These are phyloP conservation scores for Saprolegnia parasitica DNA, from an alignment of 352 stramenopile genomes.

Conservation along the genomic window DNA sequence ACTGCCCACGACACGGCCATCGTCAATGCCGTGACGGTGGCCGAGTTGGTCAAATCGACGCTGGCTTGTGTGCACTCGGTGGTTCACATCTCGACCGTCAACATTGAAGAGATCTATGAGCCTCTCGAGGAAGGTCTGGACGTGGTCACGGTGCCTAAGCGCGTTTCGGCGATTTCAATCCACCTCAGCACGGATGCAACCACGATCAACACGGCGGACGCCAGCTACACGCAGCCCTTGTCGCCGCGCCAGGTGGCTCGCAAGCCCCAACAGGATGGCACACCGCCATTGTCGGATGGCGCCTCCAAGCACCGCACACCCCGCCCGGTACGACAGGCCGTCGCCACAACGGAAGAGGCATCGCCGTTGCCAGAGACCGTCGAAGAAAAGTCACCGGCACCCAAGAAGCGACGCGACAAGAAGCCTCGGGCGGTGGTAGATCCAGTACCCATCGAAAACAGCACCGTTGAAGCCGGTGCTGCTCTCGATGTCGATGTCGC, in stretches of 20 bases:
- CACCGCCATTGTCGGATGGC: not conserved
- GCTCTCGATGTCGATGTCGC: conserved; percentile 1
- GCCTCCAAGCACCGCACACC: not conserved
- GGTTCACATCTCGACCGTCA: conserved; percentile 72
- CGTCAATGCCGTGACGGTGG: conserved; percentile 79
- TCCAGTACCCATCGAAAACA: not conserved
- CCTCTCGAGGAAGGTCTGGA: conserved; percentile 81
- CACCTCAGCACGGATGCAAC: conserved; percentile 55
- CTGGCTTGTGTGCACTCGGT: conserved; percentile 67
- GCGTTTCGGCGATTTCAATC: conserved; percentile 74
- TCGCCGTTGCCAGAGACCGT: not conserved
- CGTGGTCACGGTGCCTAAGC: conserved; percentile 60
- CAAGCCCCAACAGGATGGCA: not conserved
- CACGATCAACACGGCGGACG: conserved; percentile 44
- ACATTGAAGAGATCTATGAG: conserved; percentile 79
- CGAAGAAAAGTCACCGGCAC: conserved; percentile 32
- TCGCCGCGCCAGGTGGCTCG: conserved; percentile 26
- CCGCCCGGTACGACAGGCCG: not conserved
- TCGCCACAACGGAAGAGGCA: conserved; percentile 4
- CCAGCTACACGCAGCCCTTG: conserved; percentile 72
- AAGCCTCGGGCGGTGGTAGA: not conserved
- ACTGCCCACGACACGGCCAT: conserved; percentile 83
- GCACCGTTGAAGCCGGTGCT: not conserved
- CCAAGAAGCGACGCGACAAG: conserved; percentile 6
- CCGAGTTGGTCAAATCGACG: conserved; percentile 78